Evolutionary conservation across 108 stramenopile genomes (phyloP).

Genomic region (Cyclotella choctawhatcheeana): DNA sequence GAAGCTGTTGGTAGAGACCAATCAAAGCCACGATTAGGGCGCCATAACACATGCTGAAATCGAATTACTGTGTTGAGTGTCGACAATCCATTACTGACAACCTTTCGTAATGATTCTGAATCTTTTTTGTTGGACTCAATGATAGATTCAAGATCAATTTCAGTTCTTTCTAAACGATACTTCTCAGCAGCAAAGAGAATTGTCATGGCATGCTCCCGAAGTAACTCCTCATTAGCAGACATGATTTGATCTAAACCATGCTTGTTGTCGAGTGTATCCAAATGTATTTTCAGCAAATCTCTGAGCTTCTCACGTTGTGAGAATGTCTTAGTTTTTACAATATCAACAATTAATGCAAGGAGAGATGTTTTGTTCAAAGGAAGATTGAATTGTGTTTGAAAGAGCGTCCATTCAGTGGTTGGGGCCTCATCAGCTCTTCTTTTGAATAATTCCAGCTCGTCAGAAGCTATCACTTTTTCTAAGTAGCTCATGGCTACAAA

Average conservation of each 20-base stretch:
- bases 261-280: slow-evolving; percentile 26
- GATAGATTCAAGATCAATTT: slow-evolving; percentile 23
- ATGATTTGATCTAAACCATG: slow-evolving; percentile 38
- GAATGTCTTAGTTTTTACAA: slow-evolving; percentile 50
- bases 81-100: slow-evolving; percentile 20
- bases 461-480: slow-evolving; percentile 52
- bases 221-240: slow-evolving; percentile 6
- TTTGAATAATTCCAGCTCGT: slow-evolving; percentile 26
- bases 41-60: slow-evolving; percentile 48
- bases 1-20: slow-evolving; percentile 29
- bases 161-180: slow-evolving; percentile 15
- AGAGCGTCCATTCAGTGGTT: slow-evolving; percentile 52
- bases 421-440: slow-evolving; percentile 24
- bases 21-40: slow-evolving; percentile 21
- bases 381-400: slow-evolving; percentile 54
- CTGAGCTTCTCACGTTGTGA: background rate
- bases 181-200: slow-evolving; percentile 30
- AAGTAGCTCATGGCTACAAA: slow-evolving; percentile 71
- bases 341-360: slow-evolving; percentile 66
- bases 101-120: slow-evolving; percentile 6
- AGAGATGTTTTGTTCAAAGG: slow-evolving; percentile 55
- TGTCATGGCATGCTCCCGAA: slow-evolving; percentile 20
- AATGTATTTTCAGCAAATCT: slow-evolving; percentile 26
- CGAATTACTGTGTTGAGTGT: slow-evolving; percentile 34
- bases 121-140: slow-evolving; percentile 36